A percentile compares a stretch with the other conserved stretches of the same genome.
These are phyloP conservation scores for Aspergillus sp. DNA, from an alignment of 2,329 filamentous ascomycete species.

Conservation along the genomic window DNA sequence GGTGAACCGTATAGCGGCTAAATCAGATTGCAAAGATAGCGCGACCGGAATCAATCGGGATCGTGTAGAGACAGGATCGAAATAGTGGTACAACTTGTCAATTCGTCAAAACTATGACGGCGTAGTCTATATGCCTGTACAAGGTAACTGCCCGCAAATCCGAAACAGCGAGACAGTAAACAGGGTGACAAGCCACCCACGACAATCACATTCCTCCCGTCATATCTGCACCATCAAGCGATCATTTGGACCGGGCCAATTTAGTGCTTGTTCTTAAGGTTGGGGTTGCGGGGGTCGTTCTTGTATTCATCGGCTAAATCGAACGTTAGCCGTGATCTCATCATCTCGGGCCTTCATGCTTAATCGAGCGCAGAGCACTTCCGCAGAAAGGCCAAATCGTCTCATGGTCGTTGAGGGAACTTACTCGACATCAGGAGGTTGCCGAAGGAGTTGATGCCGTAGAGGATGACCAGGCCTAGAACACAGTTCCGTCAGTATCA, in stretches of 20 bases:
- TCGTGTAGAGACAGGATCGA: not conserved
- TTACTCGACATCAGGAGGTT: slow-evolving; percentile 76
- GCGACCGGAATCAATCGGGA: too few species aligned
- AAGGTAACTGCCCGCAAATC: slow-evolving; percentile 31
- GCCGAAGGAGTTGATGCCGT: slow-evolving; percentile 84
- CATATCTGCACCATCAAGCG: slow-evolving; percentile 18
- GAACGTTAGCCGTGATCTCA: slow-evolving; percentile 18
- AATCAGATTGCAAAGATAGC: too few species aligned
- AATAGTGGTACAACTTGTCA: slow-evolving; percentile 40
- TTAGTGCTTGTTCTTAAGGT: slow-evolving; percentile 42
- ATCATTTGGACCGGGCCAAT: slow-evolving; percentile 10
- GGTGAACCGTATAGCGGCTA: too few species aligned
- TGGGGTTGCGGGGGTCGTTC: slow-evolving; percentile 86
- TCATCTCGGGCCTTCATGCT: too few species aligned
- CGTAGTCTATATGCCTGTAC: slow-evolving; percentile 42
- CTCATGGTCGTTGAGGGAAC: slow-evolving; percentile 32
- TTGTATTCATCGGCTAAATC: slow-evolving; percentile 82
- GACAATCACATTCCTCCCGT: slow-evolving; percentile 15
- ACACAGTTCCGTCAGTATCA: slow-evolving; percentile 25
- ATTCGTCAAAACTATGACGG: slow-evolving; percentile 35
- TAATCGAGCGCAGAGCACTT: too few species aligned
- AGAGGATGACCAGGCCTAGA: slow-evolving; percentile 78
- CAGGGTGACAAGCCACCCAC: slow-evolving; percentile 18
- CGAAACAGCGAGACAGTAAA: slow-evolving; percentile 23
- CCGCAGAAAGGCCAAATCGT: not conserved